Base-by-base conservation (phyloP, 129 eudicot species). In the Ambrosia trifida region DNA sequence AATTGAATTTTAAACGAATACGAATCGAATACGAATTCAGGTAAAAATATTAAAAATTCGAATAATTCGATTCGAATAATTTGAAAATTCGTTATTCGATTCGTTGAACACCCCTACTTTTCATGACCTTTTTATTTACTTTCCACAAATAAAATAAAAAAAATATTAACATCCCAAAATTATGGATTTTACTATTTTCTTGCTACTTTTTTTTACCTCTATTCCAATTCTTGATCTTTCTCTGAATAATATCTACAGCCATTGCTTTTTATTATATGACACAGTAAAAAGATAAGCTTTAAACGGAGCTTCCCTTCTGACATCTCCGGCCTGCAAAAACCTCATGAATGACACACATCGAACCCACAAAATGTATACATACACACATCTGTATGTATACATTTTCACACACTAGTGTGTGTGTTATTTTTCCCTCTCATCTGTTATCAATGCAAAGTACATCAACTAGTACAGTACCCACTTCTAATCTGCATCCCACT, bases 381-480 rank as follows among this genome's bases (percentile, higher is more conserved):
- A 69, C 64, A 73, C 2, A 41, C 51, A 20, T 70, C 36, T 78
- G 46, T 64, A 66, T 77, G 51, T 72, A 8, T 57, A 17, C 49
- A 63, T 33, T 50, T 62, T 18, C 62, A 49, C 62, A 31, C 60
- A 72, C 54, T 63, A 53, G 40, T 78, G n/a, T 18, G 49, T 66
- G 24, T 46, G 57, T 0, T 58, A 3, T 30, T 72, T 32, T 6
- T 33, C 12, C 44, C 57, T 32, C 44, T 40, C 66, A 66, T 32
- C 33, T 59, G 81, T 90, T 95, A 85, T 87, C 87, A 83, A 87
- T 90, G 95, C 91, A 74, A 76, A 66, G 58, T 53, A 68, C 78
- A 79, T 33, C 64, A 47, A 74, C 52, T 60, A 57, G 19, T 66
- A 70, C 72, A 36, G 36, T 28, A 59, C 40, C 30, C 62, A 17